Conservation (phyloP, 352 stramenopile genomes). For the Thalassiosira sp. region DNA sequence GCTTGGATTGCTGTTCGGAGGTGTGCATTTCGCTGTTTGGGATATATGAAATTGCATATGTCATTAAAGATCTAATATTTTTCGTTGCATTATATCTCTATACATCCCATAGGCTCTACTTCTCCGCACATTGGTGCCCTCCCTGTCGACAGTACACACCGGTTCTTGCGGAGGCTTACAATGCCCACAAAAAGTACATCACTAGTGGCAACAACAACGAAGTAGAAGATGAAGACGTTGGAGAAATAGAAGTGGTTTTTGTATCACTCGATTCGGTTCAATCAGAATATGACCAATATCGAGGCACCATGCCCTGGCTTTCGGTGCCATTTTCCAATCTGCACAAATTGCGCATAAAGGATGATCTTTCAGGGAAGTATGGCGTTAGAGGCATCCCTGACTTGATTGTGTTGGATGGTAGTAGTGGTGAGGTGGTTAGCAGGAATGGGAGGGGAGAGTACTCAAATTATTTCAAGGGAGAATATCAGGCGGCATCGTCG, state of each 20-base stretch:
- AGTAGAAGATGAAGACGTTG: constrained; percentile 10
- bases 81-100: not conserved
- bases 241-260: constrained; percentile 54
- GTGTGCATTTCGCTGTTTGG: no score
- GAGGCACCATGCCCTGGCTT: constrained; percentile 45
- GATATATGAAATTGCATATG: no score
- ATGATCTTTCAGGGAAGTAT: constrained; percentile 43
- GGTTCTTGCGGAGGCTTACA: constrained; percentile 89
- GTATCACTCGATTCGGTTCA: constrained; percentile 42
- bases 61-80: not conserved
- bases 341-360: constrained; percentile 43
- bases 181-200: constrained; percentile 36
- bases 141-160: constrained; percentile 94
- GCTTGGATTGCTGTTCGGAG: not conserved
- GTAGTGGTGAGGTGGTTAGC: constrained; percentile 29
- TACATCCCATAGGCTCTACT: constrained; percentile 84
- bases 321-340: constrained; percentile 51
- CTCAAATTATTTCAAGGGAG: constrained; percentile 45
- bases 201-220: not conserved
- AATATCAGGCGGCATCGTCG: constrained; percentile 26
- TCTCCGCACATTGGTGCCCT: constrained; percentile 91
- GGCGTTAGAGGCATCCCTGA: constrained; percentile 35
- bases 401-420: constrained; percentile 49
- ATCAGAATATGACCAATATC: constrained; percentile 48
- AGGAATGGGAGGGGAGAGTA: constrained; percentile 48